Evolutionary conservation across 139 green algal genomes (phyloP), one percentile per base, ranked within the genome.

Genomic region (Chlamydomonas sphaeroides): DNA sequence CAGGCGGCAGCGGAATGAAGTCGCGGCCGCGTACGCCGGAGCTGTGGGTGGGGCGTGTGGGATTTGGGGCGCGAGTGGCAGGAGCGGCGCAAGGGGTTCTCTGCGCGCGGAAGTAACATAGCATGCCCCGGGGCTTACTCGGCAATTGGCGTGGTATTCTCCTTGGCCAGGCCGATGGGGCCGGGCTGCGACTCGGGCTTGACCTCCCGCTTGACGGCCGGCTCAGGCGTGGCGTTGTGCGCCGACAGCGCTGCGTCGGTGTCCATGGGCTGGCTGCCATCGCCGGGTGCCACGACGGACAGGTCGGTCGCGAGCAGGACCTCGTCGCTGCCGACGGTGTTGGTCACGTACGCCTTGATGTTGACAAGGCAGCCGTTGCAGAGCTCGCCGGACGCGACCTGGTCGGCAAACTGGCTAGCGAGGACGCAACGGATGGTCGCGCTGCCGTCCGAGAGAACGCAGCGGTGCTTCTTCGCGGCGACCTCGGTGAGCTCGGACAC

Each of bases 381-480:
- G 23, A 79, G 65, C 57, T 80, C 33, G 35, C 53, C 83, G 35
- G n/a, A 42, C 23, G 36, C 56, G 25, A 86, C 49, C 1, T 84
- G 68, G 62, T 80, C 62, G 6, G 65, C 56, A 41, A 89, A 81
- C 84, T 93, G 86, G 1, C 82, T 85, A 5, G 86, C 86, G 10
- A 95, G 71, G 0, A 90, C 41, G 51, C 84, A 87, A 18, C 77
- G 57, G 33, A 93, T 84, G 11, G 66, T 67, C 23, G 73, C 68
- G 10, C 69, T 84, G 33, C 91, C 91, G 33, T 94, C 91, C 3
- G 77, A 85, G 3, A 92, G 57, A 2, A 71, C 32, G 71, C 83
- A 92, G 20, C 77, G 80, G 36, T 86, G 87, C 66, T 92, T 92
- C 38, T 71, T 86, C 45, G 79, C 79, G 14, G 26, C 57, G 10